Base-by-base conservation (phyloP, 1,139 yeast genomes). In the Taphrina wiesneri region DNA sequence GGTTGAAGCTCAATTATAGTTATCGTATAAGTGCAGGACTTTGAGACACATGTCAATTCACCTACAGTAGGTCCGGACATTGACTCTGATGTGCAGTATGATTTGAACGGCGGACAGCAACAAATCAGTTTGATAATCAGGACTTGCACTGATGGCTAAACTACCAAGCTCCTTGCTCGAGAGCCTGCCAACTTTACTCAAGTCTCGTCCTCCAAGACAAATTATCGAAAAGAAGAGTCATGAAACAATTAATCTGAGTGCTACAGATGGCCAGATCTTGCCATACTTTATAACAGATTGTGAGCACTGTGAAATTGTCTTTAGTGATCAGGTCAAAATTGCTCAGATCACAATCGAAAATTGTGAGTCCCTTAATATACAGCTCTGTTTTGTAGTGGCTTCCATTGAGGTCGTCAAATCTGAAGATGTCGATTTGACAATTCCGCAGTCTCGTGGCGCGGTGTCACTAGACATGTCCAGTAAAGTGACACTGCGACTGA, bases 161-260 rank as follows among this genome's bases (percentile, higher is more conserved):
- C 21, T 52, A 26, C 59, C 59, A 3, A 43, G 28, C 21, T 54
- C 59, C 4, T 17, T 54, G 23, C 32, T 25, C n/a, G 59, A 36
- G 19, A 54, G 21, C 23, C 34, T 54, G 17, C 59, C 59, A 39
- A 21, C 9, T 39, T 49, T 54, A 17, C 49, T 54, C 21, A 36
- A 54, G n/a, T 54, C 59, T 25, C 30, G 59, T 30, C 59, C 59
- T 13, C 32, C 25, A 13, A 19, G 59, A 7, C 49, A 54, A 17
- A 54, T 54, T 15, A 54, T 54, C 30, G 59, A 54, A 25, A 54
- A 54, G 32, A 54, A 39, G 36, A 36, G 59, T n/a, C n/a, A 25
- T 15, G 59, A 54, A 25, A 54, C 30, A 4, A 54, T 54, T 11
- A 26, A 17, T 34, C 26, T 28, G 13, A 28, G 17, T 5, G 19